Evolutionary conservation across 2,329 filamentous ascomycete genomes (phyloP), one percentile per base, ranked within the genome.

Genomic region (Trichoderma asperellum): DNA sequence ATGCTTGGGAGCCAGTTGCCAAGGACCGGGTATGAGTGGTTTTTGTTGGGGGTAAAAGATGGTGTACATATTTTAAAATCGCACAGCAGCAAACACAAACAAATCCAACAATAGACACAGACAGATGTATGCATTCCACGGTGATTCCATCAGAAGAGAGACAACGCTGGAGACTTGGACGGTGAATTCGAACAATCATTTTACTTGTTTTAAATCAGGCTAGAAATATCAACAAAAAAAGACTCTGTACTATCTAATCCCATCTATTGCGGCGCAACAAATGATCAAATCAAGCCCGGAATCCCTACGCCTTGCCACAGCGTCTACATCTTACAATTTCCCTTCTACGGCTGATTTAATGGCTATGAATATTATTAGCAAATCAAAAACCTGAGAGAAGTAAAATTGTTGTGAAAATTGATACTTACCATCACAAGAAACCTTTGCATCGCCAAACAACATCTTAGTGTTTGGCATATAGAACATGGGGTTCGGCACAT

Each of bases 401-500:
- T 3, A 34, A n/a, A n/a, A 56, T 3, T 8, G 5, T 8, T 29
- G 7, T 16, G 14, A 32, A 14, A 18, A 12, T 2, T 18, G 12
- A 79, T 10, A 43, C 87, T 78, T 76, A 91, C 89, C 92, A 83
- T 96, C 92, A 76, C 92, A 95, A 70, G 90, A 92, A 70, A 88
- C 86, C 82, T 93, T 95, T 24, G 94, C 94, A 81, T 97, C 94
- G 32, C 94, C 93, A 81, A 97, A 97, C 70, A 97, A 79, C 94
- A 97, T 97, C 82, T 91, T 92, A 2, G 93, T 94, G 63, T 91
- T 91, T 4, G 92, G 91, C 91, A 94, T 95, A 80, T 90, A 96
- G 80, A 96, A 96, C 92, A 97, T 94, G 0, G 94, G 93, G 77
- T 97, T 97, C 12, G 91, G 92, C 11, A 97, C 92, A 80, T 97